phyloP scores from a whole-genome alignment of 495 filamentous ascomycete species.

The Podospora bellae-mahoneyi region DNA sequence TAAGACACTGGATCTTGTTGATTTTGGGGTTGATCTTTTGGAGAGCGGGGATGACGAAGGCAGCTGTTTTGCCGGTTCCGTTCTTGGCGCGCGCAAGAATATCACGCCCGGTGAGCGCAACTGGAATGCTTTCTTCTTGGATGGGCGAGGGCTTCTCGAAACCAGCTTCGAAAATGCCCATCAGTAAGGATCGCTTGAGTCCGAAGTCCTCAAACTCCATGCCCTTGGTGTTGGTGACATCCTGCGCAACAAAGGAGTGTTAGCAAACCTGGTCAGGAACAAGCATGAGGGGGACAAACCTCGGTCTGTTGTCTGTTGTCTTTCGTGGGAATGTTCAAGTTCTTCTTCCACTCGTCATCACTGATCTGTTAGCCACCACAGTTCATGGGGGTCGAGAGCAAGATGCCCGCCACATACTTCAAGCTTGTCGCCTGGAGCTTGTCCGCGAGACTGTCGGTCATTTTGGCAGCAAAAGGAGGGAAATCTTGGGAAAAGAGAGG shows the following conservation, averaged over 20 bases:
- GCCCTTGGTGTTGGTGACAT: slow-evolving; percentile 96
- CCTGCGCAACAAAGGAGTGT: slow-evolving; percentile 47
- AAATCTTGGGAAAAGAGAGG: background rate
- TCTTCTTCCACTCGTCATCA: slow-evolving; percentile 73
- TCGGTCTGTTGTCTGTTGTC: slow-evolving; percentile 92
- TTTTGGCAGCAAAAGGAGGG: slow-evolving; percentile 24
- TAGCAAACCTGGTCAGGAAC: background rate
- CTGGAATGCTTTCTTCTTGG: slow-evolving; percentile 97
- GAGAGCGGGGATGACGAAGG: slow-evolving; percentile 93
- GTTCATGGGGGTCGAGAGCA: background rate
- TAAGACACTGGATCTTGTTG: slow-evolving; percentile 90
- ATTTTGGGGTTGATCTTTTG: slow-evolving; percentile 94
- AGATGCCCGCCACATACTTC: slow-evolving; percentile 48
- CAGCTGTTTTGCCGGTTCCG: slow-evolving; percentile 96
- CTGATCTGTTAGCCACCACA: slow-evolving; percentile 30
- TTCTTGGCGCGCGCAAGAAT: slow-evolving; percentile 97
- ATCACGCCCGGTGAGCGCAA: slow-evolving; percentile 90
- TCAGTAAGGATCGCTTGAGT: slow-evolving; percentile 89
- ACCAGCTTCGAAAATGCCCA: slow-evolving; percentile 98
- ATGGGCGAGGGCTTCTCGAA: slow-evolving; percentile 99
- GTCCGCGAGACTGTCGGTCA: slow-evolving; percentile 57
- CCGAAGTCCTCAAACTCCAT: slow-evolving; percentile 96
- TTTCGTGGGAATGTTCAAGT: slow-evolving; percentile 72
- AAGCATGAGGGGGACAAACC: slow-evolving; percentile 48
- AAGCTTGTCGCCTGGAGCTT: slow-evolving; percentile 70